Evolutionary conservation across 495 filamentous ascomycete genomes (phyloP), one percentile per base, ranked within the genome.

Genomic region (Aspergillus wentii): DNA sequence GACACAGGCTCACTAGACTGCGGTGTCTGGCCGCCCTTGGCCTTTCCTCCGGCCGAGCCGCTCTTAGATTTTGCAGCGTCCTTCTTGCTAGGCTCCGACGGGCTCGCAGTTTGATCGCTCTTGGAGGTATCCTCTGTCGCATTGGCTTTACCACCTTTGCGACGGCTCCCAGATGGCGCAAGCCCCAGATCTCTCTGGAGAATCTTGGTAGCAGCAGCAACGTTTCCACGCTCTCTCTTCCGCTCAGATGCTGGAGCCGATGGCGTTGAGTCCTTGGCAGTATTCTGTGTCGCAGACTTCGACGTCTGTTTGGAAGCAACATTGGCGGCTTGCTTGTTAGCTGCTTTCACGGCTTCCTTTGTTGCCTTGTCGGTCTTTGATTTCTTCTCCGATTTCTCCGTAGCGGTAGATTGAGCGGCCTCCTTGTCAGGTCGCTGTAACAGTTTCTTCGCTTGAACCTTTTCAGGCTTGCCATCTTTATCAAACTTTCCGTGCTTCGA

Each of bases 181-280:
- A 97, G 72, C 13, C 91, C 92, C 13, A 95, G 69, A 59, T 97
- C 92, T 11, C 90, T 80, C 49, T 95, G 88, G 16, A 97, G 61
- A 41, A 97, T 95, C 30, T 82, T 81, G 13, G 88, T 86, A 4
- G 88, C 89, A 17, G 76, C 82, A 19, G 80, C 76, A 23, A 78
- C 82, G 44, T 78, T 86, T 7, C 84, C 85, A 42, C 88, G 76
- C 48, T 83, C 79, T 18, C 78, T 60, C 39, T 74, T 77, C 30
- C 71, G 71, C 39, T 77, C 74, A 8, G 66, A 45, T 5, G 58
- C 48, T 5, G 62, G 46, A 20, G 58, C 51, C 7, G 47, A 40
- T 23, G 61, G 52, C 28, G 46, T 25, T n/a, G 47, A 30, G 23
- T 59, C 60, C 35, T 64, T 68, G 2, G 51, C 40, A 20, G 68